Conservation (phyloP, 306 rosid species). For the Abrus precatorius region DNA sequence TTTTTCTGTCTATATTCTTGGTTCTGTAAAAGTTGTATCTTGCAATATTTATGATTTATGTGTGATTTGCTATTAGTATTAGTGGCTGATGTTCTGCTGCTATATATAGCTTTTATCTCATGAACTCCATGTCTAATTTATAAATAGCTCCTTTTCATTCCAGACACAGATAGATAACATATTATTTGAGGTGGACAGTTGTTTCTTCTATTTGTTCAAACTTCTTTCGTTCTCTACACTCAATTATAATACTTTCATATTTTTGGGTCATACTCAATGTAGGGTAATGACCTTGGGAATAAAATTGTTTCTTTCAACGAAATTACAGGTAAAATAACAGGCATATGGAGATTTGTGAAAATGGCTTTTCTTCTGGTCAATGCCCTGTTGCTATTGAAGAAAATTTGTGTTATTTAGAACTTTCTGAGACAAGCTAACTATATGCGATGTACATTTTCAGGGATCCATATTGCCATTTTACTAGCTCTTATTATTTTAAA, state of each 20-base stretch:
- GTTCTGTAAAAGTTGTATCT: slow-evolving; percentile 16
- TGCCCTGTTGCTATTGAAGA: background rate
- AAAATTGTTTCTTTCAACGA: background rate
- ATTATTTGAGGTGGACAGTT: background rate
- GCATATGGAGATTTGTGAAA: background rate
- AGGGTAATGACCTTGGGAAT: background rate
- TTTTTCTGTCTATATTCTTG: background rate
- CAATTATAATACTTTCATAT: background rate
- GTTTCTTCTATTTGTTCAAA: slow-evolving; percentile 4
- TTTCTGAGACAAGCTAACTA: background rate
- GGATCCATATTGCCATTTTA: background rate
- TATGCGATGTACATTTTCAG: background rate
- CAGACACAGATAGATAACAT: background rate
- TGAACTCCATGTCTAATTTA: background rate
- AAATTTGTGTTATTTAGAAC: background rate
- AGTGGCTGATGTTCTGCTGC: slow-evolving; percentile 19
- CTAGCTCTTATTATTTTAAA: background rate
- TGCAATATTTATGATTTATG: slow-evolving; percentile 28
- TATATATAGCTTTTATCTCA: slow-evolving; percentile 11
- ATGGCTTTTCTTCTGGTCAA: slow-evolving; percentile 1
- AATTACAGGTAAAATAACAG: slow-evolving; percentile 9
- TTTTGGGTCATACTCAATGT: background rate
- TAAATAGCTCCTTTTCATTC: slow-evolving; percentile 1
- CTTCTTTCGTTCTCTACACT: background rate
- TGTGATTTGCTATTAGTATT: slow-evolving; percentile 23